phyloP scores from a whole-genome alignment of 1,284 basidiomycete genomes.

The Takashimella tepidaria region DNA sequence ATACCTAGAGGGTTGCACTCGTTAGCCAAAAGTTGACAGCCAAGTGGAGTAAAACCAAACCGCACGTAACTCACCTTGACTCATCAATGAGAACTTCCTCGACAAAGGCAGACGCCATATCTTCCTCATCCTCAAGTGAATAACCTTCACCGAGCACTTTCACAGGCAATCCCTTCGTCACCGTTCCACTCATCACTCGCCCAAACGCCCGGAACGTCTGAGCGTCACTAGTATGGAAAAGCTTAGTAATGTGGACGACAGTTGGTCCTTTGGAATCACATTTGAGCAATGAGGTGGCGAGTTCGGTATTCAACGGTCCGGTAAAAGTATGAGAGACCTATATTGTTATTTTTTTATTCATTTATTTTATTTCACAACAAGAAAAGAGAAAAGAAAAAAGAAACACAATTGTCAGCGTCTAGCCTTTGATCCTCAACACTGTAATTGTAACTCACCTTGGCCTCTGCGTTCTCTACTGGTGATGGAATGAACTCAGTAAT shows the following conservation, averaged over 20 bases:
- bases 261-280: conserved; percentile 82
- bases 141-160: conserved; percentile 98
- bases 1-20: conserved; percentile 67
- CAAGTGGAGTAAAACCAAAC: background rate
- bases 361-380: no score
- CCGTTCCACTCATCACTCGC: conserved; percentile 85
- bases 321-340: conserved; percentile 77
- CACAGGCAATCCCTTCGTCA: conserved; percentile 73
- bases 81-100: conserved; percentile 87
- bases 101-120: conserved; percentile 82
- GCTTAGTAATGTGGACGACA: conserved; percentile 87
- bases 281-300: conserved; percentile 71
- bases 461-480: conserved; percentile 62
- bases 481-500: conserved; percentile 85
- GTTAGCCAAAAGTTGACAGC: no score
- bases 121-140: conserved; percentile 96
- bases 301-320: conserved; percentile 73
- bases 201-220: conserved; percentile 94
- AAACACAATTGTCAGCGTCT: no score
- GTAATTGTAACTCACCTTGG: conserved; percentile 56
- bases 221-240: conserved; percentile 93
- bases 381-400: no score
- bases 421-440: no score
- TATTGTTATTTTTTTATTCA: no score
- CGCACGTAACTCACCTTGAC: conserved; percentile 58